Percentiles rank a stretch among this genome's conserved stretches.
These are phyloP conservation scores for Sapria himalayana DNA, from an alignment of 345 rosid genomes.

Conservation along the genomic window DNA sequence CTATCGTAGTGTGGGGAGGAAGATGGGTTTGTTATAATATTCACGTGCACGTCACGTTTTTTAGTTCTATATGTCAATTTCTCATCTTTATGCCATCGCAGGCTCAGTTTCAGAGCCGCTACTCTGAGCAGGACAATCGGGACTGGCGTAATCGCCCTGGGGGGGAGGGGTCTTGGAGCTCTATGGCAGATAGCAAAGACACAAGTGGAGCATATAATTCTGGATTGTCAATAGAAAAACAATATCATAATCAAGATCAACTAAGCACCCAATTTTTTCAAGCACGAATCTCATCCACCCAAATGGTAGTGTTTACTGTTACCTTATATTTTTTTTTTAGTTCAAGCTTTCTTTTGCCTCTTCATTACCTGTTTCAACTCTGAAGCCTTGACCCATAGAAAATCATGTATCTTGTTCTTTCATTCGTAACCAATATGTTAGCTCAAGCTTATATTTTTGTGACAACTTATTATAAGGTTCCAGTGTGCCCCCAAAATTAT, in stretches of 20 bases:
- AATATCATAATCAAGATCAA: constrained; percentile 30
- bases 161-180: constrained; percentile 57
- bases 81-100: constrained; percentile 14
- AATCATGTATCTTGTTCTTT: too few relatives aligned
- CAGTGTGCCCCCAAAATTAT: too few relatives aligned
- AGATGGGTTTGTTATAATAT: neutral
- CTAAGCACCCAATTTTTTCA: constrained; percentile 23
- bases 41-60: neutral
- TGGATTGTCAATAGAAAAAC: constrained; percentile 25
- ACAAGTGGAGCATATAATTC: constrained; percentile 18
- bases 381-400: too few relatives aligned
- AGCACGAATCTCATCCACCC: constrained; percentile 28
- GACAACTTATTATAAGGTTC: too few relatives aligned
- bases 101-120: constrained; percentile 37
- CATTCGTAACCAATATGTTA: too few relatives aligned
- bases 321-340: neutral
- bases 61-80: neutral
- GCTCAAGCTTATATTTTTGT: too few relatives aligned
- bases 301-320: constrained; percentile 36
- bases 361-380: neutral
- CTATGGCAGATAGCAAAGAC: constrained; percentile 31
- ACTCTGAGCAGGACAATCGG: constrained; percentile 66
- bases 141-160: constrained; percentile 77
- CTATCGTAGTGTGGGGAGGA: neutral
- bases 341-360: neutral